Percentiles rank a stretch among this genome's conserved stretches.
Conservation (phyloP, 192 early-diverging fungal species). For the Oehlia diaphana region DNA sequence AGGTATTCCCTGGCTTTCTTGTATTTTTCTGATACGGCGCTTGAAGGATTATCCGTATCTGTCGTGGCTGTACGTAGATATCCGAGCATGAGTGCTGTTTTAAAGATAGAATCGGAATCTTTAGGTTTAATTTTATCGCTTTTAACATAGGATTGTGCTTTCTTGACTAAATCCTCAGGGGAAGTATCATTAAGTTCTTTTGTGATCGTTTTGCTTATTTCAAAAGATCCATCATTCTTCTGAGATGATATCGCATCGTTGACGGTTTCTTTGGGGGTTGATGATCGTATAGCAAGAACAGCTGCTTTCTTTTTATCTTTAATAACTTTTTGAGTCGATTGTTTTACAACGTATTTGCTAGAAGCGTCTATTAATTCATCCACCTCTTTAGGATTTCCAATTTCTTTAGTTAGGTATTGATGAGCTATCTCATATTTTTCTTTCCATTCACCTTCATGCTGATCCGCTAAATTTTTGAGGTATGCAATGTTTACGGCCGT, state of each 20-base stretch:
- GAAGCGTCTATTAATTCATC: neutral
- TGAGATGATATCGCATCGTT: neutral
- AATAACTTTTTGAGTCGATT: constrained; percentile 7
- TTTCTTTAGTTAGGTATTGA: neutral
- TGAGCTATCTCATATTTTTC: constrained; percentile 7
- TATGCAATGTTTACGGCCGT: constrained; percentile 4
- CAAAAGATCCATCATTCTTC: constrained; percentile 3
- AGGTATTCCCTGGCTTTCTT: neutral
- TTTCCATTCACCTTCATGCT: constrained; percentile 13
- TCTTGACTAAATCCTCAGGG: neutral
- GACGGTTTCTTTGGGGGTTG: neutral
- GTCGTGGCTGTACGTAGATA: neutral
- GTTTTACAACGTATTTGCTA: neutral
- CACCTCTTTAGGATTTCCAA: neutral
- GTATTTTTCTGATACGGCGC: neutral
- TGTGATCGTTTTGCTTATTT: neutral
- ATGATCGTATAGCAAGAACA: neutral
- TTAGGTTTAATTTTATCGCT: neutral
- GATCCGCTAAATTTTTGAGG: neutral
- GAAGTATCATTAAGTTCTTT: constrained; percentile 2
- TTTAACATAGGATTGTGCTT: neutral
- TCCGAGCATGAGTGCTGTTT: constrained; percentile 6
- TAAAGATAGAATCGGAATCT: neutral
- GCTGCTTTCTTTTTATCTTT: neutral
- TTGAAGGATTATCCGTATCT: neutral